Percentiles rank a stretch among this genome's conserved stretches.
phyloP scores from a whole-genome alignment of 345 rosid species.

The Arabidopsis arenosa region DNA sequence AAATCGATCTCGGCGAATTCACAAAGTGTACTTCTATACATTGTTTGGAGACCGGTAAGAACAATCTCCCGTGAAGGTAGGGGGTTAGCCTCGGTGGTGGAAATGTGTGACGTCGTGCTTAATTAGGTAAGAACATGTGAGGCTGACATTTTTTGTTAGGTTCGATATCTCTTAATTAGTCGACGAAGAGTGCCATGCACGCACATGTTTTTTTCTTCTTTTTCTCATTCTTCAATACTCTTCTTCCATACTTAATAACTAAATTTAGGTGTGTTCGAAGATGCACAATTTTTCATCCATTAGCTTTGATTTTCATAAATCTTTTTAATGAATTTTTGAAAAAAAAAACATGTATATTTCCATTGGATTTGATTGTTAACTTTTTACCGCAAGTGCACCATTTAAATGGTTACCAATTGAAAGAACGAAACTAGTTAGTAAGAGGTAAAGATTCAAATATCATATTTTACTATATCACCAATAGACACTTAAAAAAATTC shows the following conservation, averaged over 20 bases:
- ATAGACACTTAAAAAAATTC: too few relatives aligned
- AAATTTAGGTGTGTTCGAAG: not conserved
- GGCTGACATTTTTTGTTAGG: constrained; percentile 24
- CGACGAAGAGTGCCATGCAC: constrained; percentile 29
- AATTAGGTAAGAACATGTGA: constrained; percentile 14
- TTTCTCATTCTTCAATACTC: not conserved
- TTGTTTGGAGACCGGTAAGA: not conserved
- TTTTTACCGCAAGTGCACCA: too few relatives aligned
- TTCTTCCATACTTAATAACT: not conserved
- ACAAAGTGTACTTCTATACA: not conserved
- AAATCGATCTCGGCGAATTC: not conserved
- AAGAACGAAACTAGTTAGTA: too few relatives aligned
- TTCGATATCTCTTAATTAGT: constrained; percentile 4
- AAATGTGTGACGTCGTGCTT: not conserved
- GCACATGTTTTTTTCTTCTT: not conserved
- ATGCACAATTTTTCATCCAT: too few relatives aligned
- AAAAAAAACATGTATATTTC: too few relatives aligned
- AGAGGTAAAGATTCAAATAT: too few relatives aligned
- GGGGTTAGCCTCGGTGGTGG: not conserved
- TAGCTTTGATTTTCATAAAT: too few relatives aligned
- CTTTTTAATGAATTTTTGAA: too few relatives aligned
- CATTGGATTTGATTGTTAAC: too few relatives aligned
- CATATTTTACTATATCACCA: too few relatives aligned
- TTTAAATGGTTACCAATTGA: too few relatives aligned
- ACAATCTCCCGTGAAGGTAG: not conserved